Percentiles rank a stretch among this genome's conserved stretches.
Conservation (phyloP, 2,329 filamentous ascomycete genomes). For the Colletotrichum tanaceti region DNA sequence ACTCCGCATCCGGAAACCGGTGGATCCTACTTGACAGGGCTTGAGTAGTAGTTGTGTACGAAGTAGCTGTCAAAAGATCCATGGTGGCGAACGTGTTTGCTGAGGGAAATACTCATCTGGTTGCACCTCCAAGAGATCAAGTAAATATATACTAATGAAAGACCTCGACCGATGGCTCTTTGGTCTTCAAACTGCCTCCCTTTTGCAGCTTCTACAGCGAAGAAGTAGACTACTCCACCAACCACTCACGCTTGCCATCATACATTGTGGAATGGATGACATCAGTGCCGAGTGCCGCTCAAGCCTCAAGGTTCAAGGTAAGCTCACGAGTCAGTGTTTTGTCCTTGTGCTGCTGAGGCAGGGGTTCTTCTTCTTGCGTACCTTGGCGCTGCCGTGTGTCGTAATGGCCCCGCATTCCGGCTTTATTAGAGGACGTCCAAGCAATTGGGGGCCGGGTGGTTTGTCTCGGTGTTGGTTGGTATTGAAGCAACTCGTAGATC, state of each 20-base stretch:
- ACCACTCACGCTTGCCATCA: background rate
- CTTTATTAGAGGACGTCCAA: too few relatives aligned
- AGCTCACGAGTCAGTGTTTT: background rate
- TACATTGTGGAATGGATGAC: background rate
- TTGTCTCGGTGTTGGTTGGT: too few relatives aligned
- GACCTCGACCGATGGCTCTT: background rate
- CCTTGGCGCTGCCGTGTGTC: background rate
- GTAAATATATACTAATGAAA: background rate
- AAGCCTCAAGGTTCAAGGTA: too few relatives aligned
- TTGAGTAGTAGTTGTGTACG: too few relatives aligned
- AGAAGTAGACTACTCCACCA: background rate
- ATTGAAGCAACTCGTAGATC: too few relatives aligned
- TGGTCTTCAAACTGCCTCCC: background rate
- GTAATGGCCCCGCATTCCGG: background rate
- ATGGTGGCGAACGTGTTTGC: background rate
- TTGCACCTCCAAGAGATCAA: background rate
- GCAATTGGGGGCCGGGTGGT: too few relatives aligned
- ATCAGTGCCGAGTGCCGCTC: background rate
- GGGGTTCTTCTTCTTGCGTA: background rate
- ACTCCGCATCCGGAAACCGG: background rate
- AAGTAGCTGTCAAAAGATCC: background rate
- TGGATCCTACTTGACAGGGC: background rate
- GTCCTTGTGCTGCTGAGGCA: too few relatives aligned
- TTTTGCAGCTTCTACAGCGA: background rate
- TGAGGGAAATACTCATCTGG: background rate